A percentile compares a stretch with the other conserved stretches of the same genome.
Conservation (phyloP, 2,329 filamentous ascomycete species). For the Pseudocercospora cruenta region DNA sequence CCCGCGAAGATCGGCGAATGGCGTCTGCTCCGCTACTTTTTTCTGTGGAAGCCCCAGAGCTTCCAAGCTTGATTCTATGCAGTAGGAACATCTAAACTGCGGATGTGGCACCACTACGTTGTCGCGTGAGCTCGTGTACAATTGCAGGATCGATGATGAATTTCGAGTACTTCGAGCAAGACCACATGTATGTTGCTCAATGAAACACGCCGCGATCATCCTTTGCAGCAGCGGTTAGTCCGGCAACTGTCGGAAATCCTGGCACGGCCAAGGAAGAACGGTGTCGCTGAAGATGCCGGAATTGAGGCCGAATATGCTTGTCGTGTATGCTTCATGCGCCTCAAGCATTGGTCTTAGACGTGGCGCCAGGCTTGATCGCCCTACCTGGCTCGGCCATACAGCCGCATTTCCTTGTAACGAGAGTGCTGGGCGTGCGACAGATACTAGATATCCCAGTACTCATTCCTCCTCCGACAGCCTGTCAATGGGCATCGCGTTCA, state of each 20-base stretch:
- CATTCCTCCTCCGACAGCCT: no score
- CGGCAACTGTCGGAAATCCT: slow-evolving; percentile 3
- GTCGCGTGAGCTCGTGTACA: slow-evolving; percentile 3
- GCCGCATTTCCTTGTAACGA: background rate
- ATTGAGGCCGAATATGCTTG: slow-evolving; percentile 9
- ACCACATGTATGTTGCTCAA: background rate
- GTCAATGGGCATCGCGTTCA: no score
- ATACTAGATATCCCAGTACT: background rate
- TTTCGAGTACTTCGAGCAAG: background rate
- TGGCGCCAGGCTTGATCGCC: background rate
- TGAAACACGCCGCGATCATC: background rate
- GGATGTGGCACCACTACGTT: background rate
- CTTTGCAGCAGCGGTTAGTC: background rate
- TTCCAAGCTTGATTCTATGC: background rate
- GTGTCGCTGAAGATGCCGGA: background rate
- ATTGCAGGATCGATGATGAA: background rate
- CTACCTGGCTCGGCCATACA: background rate
- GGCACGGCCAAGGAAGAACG: background rate
- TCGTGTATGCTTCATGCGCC: slow-evolving; percentile 4
- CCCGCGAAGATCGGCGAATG: slow-evolving; percentile 17
- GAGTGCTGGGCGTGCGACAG: background rate
- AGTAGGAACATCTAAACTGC: background rate
- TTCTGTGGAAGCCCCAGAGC: background rate
- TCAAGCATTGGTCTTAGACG: background rate
- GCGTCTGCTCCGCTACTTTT: slow-evolving; percentile 4